Evolutionary conservation across 2,329 filamentous ascomycete genomes (phyloP), one percentile per base, ranked within the genome.

Genomic region (Phyllosticta ampelicida): DNA sequence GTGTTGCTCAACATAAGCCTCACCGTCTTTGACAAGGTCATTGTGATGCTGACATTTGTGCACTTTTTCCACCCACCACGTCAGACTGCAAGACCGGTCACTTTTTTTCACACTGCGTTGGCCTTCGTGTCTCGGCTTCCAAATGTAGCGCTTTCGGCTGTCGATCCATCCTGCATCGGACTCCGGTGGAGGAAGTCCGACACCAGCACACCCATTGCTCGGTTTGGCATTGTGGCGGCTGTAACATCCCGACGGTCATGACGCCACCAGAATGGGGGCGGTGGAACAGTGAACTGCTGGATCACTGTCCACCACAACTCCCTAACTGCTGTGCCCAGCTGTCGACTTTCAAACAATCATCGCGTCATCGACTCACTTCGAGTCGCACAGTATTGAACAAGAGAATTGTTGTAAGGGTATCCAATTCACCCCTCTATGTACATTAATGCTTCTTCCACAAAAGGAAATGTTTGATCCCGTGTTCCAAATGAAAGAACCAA

Each of bases 111-210:
- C 36, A 1, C 36, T 44, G 36, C 13, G n/a, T 44, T n/a, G 13
- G n/a, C 36, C 6, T 16, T 44, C 36, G n/a, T 44, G 36, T 44
- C 36, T 44, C 36, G 36, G 36, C 13, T 44, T 16, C 36, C 36
- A 44, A 44, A 44, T n/a, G 3, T 8, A 44, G 36, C 8, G 23
- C 36, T 5, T 44, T 44, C 13, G 36, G 36, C 36, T 44, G 36
- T 44, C 36, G 36, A 44, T 44, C 36, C n/a, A 44, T 44, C 36
- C n/a, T 44, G 49, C 49, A 26, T 48, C 56, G 56, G 56, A 58
- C 56, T 58, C 36, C 56, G 48, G 28, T 58, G 56, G 56, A 58
- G 56, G 51, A 58, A 58, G 18, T 58, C 56, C 56, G 56, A 54
- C 49, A 51, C 36, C 36, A 44, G 36, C 36, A 44, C 36, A 44